Percentiles rank a stretch among this genome's conserved stretches.
These are phyloP conservation scores for Pseudogymnoascus sp. DNA, from an alignment of 2,329 filamentous ascomycete species.

Conservation along the genomic window DNA sequence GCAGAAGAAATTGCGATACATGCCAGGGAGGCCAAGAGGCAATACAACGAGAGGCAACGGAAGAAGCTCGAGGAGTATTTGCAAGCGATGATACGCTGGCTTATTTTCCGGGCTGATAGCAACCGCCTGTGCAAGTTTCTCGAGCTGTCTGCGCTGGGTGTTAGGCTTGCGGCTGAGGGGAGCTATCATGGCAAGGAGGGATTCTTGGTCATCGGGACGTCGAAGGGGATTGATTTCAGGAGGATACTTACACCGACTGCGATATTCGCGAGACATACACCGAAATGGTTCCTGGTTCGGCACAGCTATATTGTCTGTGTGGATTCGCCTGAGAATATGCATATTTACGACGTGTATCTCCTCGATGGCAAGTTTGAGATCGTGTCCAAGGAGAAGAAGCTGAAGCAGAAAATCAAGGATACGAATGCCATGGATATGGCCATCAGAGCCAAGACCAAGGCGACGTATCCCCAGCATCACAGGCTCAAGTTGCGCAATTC, in stretches of 20 bases:
- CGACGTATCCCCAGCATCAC: constrained; percentile 60
- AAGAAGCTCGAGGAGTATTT: constrained; percentile 83
- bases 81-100: constrained; percentile 87
- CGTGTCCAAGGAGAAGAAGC: constrained; percentile 60
- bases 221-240: constrained; percentile 80
- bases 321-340: constrained; percentile 98
- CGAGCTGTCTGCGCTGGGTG: constrained; percentile 87
- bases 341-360: constrained; percentile 97
- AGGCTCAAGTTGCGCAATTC: constrained; percentile 82
- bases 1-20: constrained; percentile 15
- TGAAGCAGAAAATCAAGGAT: constrained; percentile 53
- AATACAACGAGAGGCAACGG: constrained; percentile 74
- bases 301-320: constrained; percentile 97
- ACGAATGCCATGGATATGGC: constrained; percentile 58
- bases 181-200: constrained; percentile 98
- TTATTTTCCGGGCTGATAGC: constrained; percentile 94
- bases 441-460: constrained; percentile 26
- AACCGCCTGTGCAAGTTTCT: constrained; percentile 94
- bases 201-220: constrained; percentile 83
- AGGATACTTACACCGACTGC: constrained; percentile 71
- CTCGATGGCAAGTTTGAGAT: constrained; percentile 84
- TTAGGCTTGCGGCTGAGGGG: constrained; percentile 87
- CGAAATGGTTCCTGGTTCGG: constrained; percentile 96
- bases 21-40: constrained; percentile 22
- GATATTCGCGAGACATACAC: constrained; percentile 73